phyloP scores from a whole-genome alignment of 2,329 filamentous ascomycete species.

The Alternaria triticina region DNA sequence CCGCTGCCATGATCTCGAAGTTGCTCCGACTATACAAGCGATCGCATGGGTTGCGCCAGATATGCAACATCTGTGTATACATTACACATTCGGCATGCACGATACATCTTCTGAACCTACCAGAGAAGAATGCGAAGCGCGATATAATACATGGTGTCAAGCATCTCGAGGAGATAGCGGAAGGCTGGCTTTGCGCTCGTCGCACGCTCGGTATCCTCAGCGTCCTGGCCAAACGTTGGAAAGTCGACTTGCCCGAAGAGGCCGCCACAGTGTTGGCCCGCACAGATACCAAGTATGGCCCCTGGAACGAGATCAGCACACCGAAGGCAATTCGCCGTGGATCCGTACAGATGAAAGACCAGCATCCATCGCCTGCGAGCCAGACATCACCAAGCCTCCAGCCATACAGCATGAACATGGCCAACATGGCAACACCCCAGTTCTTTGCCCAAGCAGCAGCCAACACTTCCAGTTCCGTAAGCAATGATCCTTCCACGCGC shows the following conservation, averaged over 20 bases:
- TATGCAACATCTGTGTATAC: conserved; percentile 96
- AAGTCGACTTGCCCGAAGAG: conserved; percentile 83
- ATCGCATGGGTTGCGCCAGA: conserved; percentile 86
- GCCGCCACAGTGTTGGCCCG: conserved; percentile 76
- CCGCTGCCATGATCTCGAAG: conserved; percentile 88
- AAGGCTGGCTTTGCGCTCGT: conserved; percentile 90
- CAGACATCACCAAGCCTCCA: conserved; percentile 35
- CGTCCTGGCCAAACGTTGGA: conserved; percentile 87
- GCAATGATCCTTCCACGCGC: conserved; percentile 32
- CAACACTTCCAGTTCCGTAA: conserved; percentile 30
- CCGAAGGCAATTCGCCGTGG: conserved; percentile 29
- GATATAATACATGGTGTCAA: conserved; percentile 91
- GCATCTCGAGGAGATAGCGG: conserved; percentile 92
- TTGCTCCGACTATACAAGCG: conserved; percentile 94
- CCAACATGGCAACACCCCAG: conserved; percentile 30
- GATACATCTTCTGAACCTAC: conserved; percentile 90
- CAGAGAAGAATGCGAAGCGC: conserved; percentile 86
- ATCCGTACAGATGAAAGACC: conserved; percentile 20
- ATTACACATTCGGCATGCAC: conserved; percentile 94
- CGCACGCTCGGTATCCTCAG: conserved; percentile 85
- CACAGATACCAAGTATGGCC: conserved; percentile 80
- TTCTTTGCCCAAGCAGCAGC: conserved; percentile 30
- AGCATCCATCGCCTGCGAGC: conserved; percentile 27
- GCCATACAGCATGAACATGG: conserved; percentile 39
- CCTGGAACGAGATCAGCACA: conserved; percentile 53